phyloP scores from a whole-genome alignment of 2,329 filamentous ascomycete species.

The Neophaeococcomyces mojaviensis region DNA sequence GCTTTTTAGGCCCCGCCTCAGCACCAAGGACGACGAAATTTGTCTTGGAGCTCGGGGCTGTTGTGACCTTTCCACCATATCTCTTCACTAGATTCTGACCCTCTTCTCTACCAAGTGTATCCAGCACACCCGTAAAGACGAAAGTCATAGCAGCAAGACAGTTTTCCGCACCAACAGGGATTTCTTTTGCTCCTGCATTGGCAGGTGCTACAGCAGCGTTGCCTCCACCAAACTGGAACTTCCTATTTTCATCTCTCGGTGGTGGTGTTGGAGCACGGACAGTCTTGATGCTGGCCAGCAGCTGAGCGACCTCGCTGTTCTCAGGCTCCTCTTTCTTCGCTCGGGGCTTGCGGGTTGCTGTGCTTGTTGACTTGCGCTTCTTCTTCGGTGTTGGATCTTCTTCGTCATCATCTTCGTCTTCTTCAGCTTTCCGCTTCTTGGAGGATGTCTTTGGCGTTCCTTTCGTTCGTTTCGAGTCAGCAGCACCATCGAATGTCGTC shows the following conservation, averaged over 20 bases:
- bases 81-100: constrained; percentile 80
- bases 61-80: constrained; percentile 86
- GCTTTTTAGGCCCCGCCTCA: constrained; percentile 88
- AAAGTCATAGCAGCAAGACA: constrained; percentile 85
- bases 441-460: constrained; percentile 44
- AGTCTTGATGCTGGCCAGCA: constrained; percentile 79
- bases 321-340: constrained; percentile 62
- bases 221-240: constrained; percentile 50
- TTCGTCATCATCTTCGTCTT: constrained; percentile 26
- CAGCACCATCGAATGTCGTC: constrained; percentile 23
- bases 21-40: constrained; percentile 84
- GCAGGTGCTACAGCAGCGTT: constrained; percentile 56
- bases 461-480: constrained; percentile 52
- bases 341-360: constrained; percentile 45
- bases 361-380: constrained; percentile 28
- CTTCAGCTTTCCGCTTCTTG: constrained; percentile 31
- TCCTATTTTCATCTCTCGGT: constrained; percentile 56
- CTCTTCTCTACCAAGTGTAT: constrained; percentile 74
- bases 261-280: constrained; percentile 80
- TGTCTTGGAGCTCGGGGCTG: constrained; percentile 82
- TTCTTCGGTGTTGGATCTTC: constrained; percentile 51
- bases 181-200: constrained; percentile 56
- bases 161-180: constrained; percentile 78
- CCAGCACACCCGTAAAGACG: constrained; percentile 86
- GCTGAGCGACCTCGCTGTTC: constrained; percentile 66